phyloP scores from a whole-genome alignment of 768 basidiomycete species.

The Russula ochroleuca region DNA sequence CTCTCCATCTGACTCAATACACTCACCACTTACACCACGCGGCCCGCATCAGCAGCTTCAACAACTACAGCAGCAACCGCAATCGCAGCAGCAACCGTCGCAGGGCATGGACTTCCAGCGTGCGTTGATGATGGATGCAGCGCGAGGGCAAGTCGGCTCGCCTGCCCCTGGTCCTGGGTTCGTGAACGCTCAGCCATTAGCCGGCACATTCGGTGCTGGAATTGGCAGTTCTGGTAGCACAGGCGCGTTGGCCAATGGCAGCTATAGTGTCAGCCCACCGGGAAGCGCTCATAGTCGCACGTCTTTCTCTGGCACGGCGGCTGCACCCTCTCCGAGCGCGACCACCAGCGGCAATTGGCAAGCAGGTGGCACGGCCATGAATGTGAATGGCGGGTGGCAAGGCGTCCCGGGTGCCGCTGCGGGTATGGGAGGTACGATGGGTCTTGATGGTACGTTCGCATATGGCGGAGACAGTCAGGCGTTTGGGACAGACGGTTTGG shows the following conservation, averaged over 20 bases:
- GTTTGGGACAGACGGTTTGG: slow-evolving; percentile 18
- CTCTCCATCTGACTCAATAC: slow-evolving; percentile 64
- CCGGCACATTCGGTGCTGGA: slow-evolving; percentile 21
- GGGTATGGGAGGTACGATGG: slow-evolving; percentile 17
- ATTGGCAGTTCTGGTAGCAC: slow-evolving; percentile 2
- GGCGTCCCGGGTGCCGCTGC: slow-evolving; percentile 1
- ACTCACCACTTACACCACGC: slow-evolving; percentile 42
- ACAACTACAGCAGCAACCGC: slow-evolving; percentile 31
- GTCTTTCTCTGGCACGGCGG: slow-evolving; percentile 19
- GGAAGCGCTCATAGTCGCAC: slow-evolving; percentile 27
- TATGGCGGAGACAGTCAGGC: slow-evolving; percentile 20
- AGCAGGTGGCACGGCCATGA: slow-evolving; percentile 7
- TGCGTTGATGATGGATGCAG: slow-evolving; percentile 18
- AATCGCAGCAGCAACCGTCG: slow-evolving; percentile 32
- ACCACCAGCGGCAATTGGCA: slow-evolving; percentile 18
- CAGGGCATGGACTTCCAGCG: slow-evolving; percentile 25
- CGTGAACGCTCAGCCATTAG: slow-evolving; percentile 21
- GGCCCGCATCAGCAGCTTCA: slow-evolving; percentile 29
- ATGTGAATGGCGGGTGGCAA: slow-evolving; percentile 13
- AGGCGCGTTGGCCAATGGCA: slow-evolving; percentile 15
- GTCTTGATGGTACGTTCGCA: slow-evolving; percentile 15
- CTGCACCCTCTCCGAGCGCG: slow-evolving; percentile 24
- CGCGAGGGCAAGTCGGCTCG: slow-evolving; percentile 6
- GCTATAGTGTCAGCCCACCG: slow-evolving; percentile 25
- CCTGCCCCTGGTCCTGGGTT: slow-evolving; percentile 20